A percentile compares a stretch with the other conserved stretches of the same genome.
phyloP scores from a whole-genome alignment of 2,329 filamentous ascomycete species.

The Coniochaeta ligniaria region DNA sequence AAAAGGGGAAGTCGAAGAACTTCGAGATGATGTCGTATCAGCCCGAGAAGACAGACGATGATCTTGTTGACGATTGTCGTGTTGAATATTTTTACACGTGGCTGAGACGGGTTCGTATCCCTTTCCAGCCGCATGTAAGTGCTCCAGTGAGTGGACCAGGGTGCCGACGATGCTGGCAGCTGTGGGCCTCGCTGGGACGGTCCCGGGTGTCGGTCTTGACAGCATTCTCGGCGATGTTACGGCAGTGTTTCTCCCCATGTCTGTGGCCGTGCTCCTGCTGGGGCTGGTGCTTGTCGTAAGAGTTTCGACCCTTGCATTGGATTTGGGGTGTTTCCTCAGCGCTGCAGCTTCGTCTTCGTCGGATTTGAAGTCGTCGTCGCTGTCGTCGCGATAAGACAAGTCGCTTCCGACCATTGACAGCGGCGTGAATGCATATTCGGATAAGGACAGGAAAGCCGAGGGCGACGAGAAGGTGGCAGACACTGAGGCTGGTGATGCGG shows the following conservation, averaged over 20 bases:
- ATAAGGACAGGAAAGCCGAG: constrained; percentile 14
- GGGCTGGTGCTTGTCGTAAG: not conserved
- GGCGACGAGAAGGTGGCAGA: constrained; percentile 10
- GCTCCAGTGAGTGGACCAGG: constrained; percentile 24
- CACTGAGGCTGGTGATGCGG: constrained; percentile 1
- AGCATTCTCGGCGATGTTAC: not conserved
- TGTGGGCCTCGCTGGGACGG: constrained; percentile 1
- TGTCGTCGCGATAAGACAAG: constrained; percentile 4
- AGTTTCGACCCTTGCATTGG: not conserved
- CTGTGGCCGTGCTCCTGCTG: not conserved
- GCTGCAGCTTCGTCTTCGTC: not conserved
- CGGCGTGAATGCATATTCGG: constrained; percentile 21
- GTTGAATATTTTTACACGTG: constrained; percentile 8
- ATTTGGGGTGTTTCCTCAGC: not conserved
- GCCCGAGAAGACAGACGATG: not conserved
- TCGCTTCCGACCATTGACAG: constrained; percentile 21
- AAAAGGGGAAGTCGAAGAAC: not conserved
- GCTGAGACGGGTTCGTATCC: constrained; percentile 23
- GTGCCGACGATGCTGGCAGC: constrained; percentile 13
- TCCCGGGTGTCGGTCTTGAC: constrained; percentile 2
- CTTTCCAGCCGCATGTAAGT: constrained; percentile 14
- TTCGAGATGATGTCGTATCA: not conserved
- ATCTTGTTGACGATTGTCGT: not conserved
- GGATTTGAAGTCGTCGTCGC: not conserved
- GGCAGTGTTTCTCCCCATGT: not conserved